These are phyloP conservation scores for Stagonosporopsis vannaccii DNA, from an alignment of 2,329 filamentous ascomycete species.

Conservation along the genomic window DNA sequence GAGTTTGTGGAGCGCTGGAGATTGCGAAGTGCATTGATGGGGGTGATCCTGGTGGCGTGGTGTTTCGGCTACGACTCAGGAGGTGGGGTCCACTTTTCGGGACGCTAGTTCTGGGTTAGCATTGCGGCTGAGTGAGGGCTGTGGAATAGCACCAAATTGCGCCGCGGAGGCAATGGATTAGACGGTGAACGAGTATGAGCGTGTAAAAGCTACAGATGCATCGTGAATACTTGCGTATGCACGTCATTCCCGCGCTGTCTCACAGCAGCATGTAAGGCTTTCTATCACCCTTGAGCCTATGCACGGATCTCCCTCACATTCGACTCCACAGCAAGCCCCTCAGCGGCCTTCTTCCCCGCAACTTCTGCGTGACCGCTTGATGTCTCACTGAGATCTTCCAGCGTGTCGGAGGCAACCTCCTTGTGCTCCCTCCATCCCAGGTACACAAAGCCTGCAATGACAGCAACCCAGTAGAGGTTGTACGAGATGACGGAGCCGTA, in stretches of 20 bases:
- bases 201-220: background rate
- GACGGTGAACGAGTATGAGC: background rate
- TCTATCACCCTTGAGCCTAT: background rate
- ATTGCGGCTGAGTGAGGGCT: slow-evolving; percentile 10
- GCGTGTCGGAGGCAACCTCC: slow-evolving; percentile 14
- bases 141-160: background rate
- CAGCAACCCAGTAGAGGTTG: slow-evolving; percentile 83
- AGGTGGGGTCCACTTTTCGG: background rate
- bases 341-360: slow-evolving; percentile 26
- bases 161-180: background rate
- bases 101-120: background rate
- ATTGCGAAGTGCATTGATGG: slow-evolving; percentile 10
- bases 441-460: slow-evolving; percentile 69
- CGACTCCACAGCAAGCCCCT: slow-evolving; percentile 22
- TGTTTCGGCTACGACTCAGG: slow-evolving; percentile 4
- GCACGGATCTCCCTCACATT: slow-evolving; percentile 23
- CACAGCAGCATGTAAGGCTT: background rate
- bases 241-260: background rate
- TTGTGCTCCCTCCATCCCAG: slow-evolving; percentile 72
- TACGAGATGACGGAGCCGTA: slow-evolving; percentile 88
- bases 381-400: slow-evolving; percentile 19
- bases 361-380: slow-evolving; percentile 24
- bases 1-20: slow-evolving; percentile 12
- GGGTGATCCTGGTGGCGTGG: background rate
- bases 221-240: background rate